Evolutionary conservation across 148 eudicot genomes (phyloP), one percentile per base, ranked within the genome.

Genomic region (Gaultheria prostrata): DNA sequence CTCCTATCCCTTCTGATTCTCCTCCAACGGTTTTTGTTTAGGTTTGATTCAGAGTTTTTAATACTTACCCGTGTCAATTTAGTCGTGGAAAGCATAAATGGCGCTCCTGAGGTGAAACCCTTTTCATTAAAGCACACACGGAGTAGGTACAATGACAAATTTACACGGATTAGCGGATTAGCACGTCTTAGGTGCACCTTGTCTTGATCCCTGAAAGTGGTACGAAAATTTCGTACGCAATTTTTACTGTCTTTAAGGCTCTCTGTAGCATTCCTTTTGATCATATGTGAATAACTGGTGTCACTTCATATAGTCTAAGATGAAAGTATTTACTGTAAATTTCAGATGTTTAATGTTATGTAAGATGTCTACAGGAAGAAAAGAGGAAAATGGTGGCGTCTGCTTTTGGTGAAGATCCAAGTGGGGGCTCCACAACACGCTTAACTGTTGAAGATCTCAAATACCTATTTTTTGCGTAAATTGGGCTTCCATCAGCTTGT

Each of bases 361-460:
- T 71, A 32, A 21, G 18, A 51, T 75, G 39, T 54, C 72, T 88
- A 89, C 93, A 97, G 99, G 99, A 97, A 65, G 99, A 97, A 73
- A 97, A 94, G 89, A 92, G 99, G 85, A 97, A 97, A 86, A 94
- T 97, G 94, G 98, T 97, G 82, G 98, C 99, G 59, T 91, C 98
- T 18, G 99, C 99, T 82, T 97, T 97, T 84, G 99, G 99, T 49
- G 98, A 97, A 87, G 99, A 94, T 81, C 92, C 82, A 74, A 89
- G 91, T 26, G 97, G 98, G 8, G 91, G 89, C 82, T 84, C 94
- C 69, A 91, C 89, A 51, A 84, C 89, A 85, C 93, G 98, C 46
- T 90, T 96, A 54, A 93, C 98, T 0, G 86, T 88, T 51, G 98
- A 94, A 65, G 99, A 96, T 88, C 92, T 96, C 49, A 89, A 86